phyloP scores from a whole-genome alignment of 805 yeast genomes.

The Citeromyces nyonsensis region DNA sequence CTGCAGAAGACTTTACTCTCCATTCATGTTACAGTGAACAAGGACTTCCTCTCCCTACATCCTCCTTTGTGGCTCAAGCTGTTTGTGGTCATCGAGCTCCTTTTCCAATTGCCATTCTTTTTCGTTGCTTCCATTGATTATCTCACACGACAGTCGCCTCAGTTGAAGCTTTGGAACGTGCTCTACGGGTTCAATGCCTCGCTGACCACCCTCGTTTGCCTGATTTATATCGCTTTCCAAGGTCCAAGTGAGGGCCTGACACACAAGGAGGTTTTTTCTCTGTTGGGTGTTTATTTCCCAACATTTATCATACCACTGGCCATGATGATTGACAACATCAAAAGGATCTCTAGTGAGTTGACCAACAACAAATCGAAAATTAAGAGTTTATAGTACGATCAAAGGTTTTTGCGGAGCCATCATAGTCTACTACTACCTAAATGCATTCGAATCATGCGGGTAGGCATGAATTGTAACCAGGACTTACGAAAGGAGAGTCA shows the following conservation, averaged over 20 bases:
- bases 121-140: constrained; percentile 21
- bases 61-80: constrained; percentile 56
- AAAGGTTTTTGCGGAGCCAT: no score
- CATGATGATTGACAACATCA: constrained; percentile 19
- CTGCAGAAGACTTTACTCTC: constrained; percentile 33
- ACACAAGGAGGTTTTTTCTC: constrained; percentile 18
- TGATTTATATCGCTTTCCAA: constrained; percentile 26
- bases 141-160: constrained; percentile 8
- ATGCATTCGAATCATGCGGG: no score
- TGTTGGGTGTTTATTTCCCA: constrained; percentile 49
- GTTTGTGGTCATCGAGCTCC: constrained; percentile 59
- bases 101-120: constrained; percentile 74
- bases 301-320: constrained; percentile 49
- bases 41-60: constrained; percentile 47
- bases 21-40: constrained; percentile 48
- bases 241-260: constrained; percentile 23
- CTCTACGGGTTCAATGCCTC: constrained; percentile 77
- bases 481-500: background rate
- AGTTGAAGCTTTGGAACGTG: constrained; percentile 16
- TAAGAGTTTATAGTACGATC: no score
- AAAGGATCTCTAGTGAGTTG: no score
- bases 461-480: no score
- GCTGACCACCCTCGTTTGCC: constrained; percentile 63
- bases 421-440: no score
- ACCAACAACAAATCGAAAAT: no score